Percentiles rank a stretch among this genome's conserved stretches.
phyloP scores from a whole-genome alignment of 208 protist species.

The Acanthamoeba culbertsoni region DNA sequence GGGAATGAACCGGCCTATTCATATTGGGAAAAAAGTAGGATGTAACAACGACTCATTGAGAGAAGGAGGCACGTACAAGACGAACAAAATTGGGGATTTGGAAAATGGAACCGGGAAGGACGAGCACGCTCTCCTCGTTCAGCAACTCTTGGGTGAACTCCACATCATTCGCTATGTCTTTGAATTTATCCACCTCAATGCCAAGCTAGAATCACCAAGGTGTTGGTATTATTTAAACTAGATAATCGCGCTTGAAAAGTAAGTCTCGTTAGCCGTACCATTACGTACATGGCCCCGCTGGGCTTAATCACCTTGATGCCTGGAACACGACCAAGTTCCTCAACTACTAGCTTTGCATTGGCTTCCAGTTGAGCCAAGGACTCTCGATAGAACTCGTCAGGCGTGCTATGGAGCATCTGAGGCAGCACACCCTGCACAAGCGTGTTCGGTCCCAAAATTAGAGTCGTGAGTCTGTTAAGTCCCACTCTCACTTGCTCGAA shows the following conservation, averaged over 20 bases:
- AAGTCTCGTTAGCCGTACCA: conserved; percentile 73
- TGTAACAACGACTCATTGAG: background rate
- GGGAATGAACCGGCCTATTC: background rate
- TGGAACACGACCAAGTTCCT: conserved; percentile 70
- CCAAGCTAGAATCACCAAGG: conserved; percentile 52
- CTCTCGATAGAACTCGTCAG: conserved; percentile 76
- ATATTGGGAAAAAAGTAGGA: background rate
- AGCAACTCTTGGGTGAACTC: conserved; percentile 85
- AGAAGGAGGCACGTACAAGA: background rate
- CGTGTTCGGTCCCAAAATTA: conserved; percentile 90
- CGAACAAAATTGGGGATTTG: conserved; percentile 55
- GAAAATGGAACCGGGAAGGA: conserved; percentile 90
- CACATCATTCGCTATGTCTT: conserved; percentile 83
- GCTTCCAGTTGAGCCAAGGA: conserved; percentile 72
- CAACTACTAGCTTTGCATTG: conserved; percentile 78
- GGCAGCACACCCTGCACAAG: conserved; percentile 89
- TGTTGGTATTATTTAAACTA: background rate
- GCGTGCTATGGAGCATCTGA: conserved; percentile 85
- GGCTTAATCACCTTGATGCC: conserved; percentile 83
- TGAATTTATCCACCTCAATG: conserved; percentile 85
- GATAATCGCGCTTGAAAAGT: background rate
- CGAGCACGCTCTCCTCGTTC: conserved; percentile 82
- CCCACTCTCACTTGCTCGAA: conserved; percentile 43
- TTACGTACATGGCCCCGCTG: conserved; percentile 90
- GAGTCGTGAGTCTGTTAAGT: conserved; percentile 60